Conservation (phyloP, 2,329 filamentous ascomycete genomes). For the Talaromyces amestolkiae region DNA sequence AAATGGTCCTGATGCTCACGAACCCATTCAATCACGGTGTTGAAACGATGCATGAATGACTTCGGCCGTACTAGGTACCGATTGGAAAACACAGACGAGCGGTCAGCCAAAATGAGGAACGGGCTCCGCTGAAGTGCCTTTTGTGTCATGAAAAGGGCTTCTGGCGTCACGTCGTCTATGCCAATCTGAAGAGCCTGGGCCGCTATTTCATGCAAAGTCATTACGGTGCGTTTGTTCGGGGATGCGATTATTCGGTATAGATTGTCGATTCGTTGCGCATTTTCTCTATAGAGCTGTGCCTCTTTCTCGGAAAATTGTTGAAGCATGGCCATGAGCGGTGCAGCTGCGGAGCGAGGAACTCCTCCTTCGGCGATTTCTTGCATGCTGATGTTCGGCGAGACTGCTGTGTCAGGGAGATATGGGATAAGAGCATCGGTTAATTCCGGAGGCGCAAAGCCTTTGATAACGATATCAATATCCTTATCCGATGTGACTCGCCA, state of each 20-base stretch:
- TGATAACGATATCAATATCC: conserved; percentile 50
- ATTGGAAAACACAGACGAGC: conserved; percentile 34
- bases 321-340: conserved; percentile 36
- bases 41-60: conserved; percentile 47
- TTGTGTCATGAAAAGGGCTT: conserved; percentile 37
- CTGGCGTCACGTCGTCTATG: conserved; percentile 30
- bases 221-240: conserved; percentile 32
- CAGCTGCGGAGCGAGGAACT: conserved; percentile 39
- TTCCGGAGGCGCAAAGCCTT: conserved; percentile 47
- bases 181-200: conserved; percentile 34
- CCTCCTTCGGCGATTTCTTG: conserved; percentile 42
- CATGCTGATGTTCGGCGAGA: conserved; percentile 29
- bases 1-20: conserved; percentile 49
- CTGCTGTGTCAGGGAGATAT: conserved; percentile 47
- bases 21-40: conserved; percentile 56
- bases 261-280: conserved; percentile 35
- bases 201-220: conserved; percentile 40
- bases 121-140: conserved; percentile 31
- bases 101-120: conserved; percentile 37
- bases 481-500: conserved; percentile 40
- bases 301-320: conserved; percentile 34
- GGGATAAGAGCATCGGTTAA: conserved; percentile 49
- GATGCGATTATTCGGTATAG: conserved; percentile 41
- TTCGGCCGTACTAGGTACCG: conserved; percentile 53
- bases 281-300: conserved; percentile 34